A percentile compares a stretch with the other conserved stretches of the same genome.
These are phyloP conservation scores for Pyrenula massariospora DNA, from an alignment of 495 filamentous ascomycete species.

Conservation along the genomic window DNA sequence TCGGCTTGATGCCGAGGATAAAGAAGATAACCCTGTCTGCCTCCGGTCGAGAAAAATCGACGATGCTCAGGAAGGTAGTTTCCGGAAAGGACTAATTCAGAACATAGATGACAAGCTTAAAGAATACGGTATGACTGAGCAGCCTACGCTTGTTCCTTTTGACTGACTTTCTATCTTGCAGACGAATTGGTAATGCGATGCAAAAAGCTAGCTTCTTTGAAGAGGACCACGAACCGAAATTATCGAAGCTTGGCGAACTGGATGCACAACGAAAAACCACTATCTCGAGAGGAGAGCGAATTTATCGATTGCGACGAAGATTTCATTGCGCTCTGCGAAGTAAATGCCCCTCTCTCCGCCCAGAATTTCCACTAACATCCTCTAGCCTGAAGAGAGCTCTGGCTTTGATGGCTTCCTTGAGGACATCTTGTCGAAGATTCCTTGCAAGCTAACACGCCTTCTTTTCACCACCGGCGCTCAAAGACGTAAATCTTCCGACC, in stretches of 20 bases:
- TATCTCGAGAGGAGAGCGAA: constrained; percentile 7
- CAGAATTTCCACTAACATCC: not conserved
- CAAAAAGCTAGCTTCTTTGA: constrained; percentile 5
- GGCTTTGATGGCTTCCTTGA: constrained; percentile 25
- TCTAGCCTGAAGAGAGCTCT: constrained; percentile 12
- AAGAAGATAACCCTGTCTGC: constrained; percentile 1
- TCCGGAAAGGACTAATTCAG: constrained; percentile 14
- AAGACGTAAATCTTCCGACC: constrained; percentile 7
- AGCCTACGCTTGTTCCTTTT: constrained; percentile 1
- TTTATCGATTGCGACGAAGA: not conserved
- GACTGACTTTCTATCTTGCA: constrained; percentile 5
- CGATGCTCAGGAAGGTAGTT: constrained; percentile 4
- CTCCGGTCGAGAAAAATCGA: constrained; percentile 10
- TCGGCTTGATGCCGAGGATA: constrained; percentile 13
- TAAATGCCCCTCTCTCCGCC: not conserved
- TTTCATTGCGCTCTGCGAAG: constrained; percentile 12
- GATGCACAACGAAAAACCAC: constrained; percentile 13
- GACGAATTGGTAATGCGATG: constrained; percentile 8
- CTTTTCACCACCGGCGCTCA: constrained; percentile 13
- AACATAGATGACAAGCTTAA: constrained; percentile 21
- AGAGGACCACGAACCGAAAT: constrained; percentile 9
- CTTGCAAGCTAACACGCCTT: constrained; percentile 5
- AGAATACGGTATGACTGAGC: constrained; percentile 15
- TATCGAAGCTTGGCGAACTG: constrained; percentile 16
- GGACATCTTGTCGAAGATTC: constrained; percentile 12